A percentile compares a stretch with the other conserved stretches of the same genome.
phyloP scores from a whole-genome alignment of 345 rosid species.

The Pistacia vera region DNA sequence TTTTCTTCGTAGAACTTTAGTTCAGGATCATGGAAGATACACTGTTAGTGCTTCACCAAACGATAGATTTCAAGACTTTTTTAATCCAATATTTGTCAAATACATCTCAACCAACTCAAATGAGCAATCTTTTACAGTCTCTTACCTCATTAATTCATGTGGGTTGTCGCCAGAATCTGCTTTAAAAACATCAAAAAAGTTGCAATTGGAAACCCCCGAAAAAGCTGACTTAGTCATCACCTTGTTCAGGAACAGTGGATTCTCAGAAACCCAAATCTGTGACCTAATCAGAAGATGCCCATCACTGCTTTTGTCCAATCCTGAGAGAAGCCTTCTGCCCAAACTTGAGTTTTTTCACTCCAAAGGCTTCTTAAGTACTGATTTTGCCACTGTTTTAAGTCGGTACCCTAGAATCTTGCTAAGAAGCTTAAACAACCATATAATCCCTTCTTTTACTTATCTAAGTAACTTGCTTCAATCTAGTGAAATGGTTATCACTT shows the following conservation, averaged over 20 bases:
- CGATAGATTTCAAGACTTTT: too few relatives aligned
- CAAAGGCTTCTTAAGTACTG: too few relatives aligned
- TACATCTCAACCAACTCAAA: constrained; percentile 9
- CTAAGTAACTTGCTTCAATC: too few relatives aligned
- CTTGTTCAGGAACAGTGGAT: constrained; percentile 12
- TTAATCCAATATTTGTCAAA: not conserved
- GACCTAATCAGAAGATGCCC: not conserved
- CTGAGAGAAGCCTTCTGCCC: not conserved
- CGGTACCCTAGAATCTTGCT: too few relatives aligned
- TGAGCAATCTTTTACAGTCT: constrained; percentile 29
- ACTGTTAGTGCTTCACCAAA: not conserved
- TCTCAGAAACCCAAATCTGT: not conserved
- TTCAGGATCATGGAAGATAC: too few relatives aligned
- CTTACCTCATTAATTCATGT: constrained; percentile 35
- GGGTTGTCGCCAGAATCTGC: constrained; percentile 42
- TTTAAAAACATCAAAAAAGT: constrained; percentile 1
- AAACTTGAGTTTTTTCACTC: too few relatives aligned
- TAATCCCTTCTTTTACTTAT: too few relatives aligned
- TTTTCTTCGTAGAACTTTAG: constrained; percentile 6
- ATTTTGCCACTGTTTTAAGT: too few relatives aligned
- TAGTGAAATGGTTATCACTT: too few relatives aligned
- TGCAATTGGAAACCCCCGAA: constrained; percentile 19
- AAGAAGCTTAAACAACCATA: too few relatives aligned
- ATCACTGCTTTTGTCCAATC: not conserved
- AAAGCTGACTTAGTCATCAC: constrained; percentile 24